Conservation (phyloP, 257 asterid species). For the Solanum etuberosum region DNA sequence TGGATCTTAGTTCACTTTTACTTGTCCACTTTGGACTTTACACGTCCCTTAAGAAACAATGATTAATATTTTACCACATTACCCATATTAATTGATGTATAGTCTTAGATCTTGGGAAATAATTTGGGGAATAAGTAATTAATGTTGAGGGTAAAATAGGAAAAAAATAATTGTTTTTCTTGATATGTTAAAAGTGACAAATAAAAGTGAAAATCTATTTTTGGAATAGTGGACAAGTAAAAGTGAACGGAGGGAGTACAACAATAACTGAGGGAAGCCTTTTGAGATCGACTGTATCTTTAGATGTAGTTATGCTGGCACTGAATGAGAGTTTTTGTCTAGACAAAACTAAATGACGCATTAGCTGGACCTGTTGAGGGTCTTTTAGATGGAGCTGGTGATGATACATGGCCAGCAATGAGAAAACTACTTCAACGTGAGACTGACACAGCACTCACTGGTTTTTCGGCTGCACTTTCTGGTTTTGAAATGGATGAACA, state of each 20-base stretch:
- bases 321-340: constrained; percentile 20
- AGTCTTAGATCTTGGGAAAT: background rate
- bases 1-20: background rate
- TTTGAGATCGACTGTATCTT: background rate
- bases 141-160: background rate
- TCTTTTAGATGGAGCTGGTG: constrained; percentile 80
- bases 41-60: background rate
- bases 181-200: background rate
- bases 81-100: background rate
- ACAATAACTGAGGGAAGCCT: background rate
- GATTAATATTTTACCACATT: background rate
- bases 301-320: background rate
- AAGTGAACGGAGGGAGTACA: background rate
- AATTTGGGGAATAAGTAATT: background rate
- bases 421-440: constrained; percentile 59
- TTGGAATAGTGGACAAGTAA: background rate
- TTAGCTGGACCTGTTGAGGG: constrained; percentile 87
- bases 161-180: background rate
- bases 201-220: background rate
- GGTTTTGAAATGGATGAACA: constrained; percentile 80
- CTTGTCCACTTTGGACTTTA: background rate
- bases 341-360: constrained; percentile 66
- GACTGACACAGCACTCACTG: constrained; percentile 49
- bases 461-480: constrained; percentile 55
- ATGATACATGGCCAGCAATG: constrained; percentile 88